These are phyloP conservation scores for Bipolaris gigantea DNA, from an alignment of 2,329 filamentous ascomycete genomes.

Conservation along the genomic window DNA sequence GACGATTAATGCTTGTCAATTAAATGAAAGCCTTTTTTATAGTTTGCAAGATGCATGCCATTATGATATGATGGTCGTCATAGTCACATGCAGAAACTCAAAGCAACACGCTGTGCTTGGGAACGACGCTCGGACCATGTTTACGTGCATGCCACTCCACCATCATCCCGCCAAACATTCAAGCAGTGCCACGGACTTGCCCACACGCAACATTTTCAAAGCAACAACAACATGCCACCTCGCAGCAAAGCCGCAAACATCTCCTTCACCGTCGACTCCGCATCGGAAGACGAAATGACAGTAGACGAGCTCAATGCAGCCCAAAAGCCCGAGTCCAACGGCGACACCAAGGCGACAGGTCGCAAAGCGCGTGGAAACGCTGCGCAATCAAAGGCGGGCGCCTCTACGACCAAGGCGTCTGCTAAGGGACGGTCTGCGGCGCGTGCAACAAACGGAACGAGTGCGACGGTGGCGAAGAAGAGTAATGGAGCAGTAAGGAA, in stretches of 20 bases:
- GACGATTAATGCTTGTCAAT: not conserved
- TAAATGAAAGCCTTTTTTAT: not conserved
- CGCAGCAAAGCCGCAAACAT: conserved; percentile 38
- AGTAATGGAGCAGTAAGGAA: conserved; percentile 40
- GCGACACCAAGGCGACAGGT: conserved; percentile 43
- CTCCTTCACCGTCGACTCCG: conserved; percentile 46
- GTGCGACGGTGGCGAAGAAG: conserved; percentile 44
- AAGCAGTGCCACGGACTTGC: conserved; percentile 5
- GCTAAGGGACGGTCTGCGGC: conserved; percentile 42
- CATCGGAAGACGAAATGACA: conserved; percentile 47
- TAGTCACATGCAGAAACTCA: not conserved
- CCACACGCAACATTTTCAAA: not conserved
- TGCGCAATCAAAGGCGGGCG: conserved; percentile 28
- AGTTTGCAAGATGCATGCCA: not conserved
- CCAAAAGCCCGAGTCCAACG: conserved; percentile 46
- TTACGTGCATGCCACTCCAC: conserved; percentile 7
- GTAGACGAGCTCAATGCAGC: conserved; percentile 40
- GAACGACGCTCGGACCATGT: conserved; percentile 10
- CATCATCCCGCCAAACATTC: conserved; percentile 8
- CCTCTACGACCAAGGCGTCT: conserved; percentile 34
- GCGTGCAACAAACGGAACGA: conserved; percentile 44
- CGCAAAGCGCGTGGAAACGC: conserved; percentile 41
- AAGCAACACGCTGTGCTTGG: not conserved
- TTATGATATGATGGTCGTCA: not conserved
- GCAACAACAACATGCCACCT: conserved; percentile 34